Percentiles rank a stretch among this genome's conserved stretches.
These are phyloP conservation scores for Mediolabrus comicus DNA, from an alignment of 108 stramenopile species.

Conservation along the genomic window DNA sequence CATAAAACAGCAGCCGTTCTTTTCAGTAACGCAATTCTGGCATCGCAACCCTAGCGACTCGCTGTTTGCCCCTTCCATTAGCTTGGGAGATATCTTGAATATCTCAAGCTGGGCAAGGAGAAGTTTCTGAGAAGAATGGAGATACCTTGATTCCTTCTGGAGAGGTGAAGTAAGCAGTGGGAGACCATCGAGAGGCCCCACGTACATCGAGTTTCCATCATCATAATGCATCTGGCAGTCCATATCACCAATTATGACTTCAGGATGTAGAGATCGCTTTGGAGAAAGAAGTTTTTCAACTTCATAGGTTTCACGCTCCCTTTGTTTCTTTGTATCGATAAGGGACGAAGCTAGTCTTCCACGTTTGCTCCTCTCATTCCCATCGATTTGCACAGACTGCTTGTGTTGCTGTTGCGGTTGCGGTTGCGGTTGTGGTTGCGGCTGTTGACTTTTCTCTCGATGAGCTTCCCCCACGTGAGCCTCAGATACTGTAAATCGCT, in stretches of 20 bases:
- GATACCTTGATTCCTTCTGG: conserved; percentile 1
- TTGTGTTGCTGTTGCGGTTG: conserved; percentile 16
- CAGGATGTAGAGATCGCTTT: not conserved
- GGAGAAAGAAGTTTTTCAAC: not conserved
- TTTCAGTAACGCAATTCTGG: conserved; percentile 16
- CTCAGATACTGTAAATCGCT: conserved; percentile 12
- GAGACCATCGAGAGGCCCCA: conserved; percentile 22
- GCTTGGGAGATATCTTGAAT: conserved; percentile 11
- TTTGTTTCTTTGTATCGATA: not conserved
- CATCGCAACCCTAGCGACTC: conserved; percentile 17
- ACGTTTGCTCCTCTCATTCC: conserved; percentile 2
- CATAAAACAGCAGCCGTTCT: conserved; percentile 19
- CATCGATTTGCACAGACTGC: too few relatives aligned
- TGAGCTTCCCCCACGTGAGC: conserved; percentile 6
- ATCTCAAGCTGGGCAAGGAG: conserved; percentile 19
- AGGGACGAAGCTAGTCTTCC: not conserved
- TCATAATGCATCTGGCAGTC: conserved; percentile 20
- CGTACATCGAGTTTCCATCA: conserved; percentile 2
- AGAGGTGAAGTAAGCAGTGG: conserved; percentile 14
- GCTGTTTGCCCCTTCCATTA: conserved; percentile 1
- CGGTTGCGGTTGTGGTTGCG: too few relatives aligned
- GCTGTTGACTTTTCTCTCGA: conserved; percentile 14
- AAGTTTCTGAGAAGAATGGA: conserved; percentile 2
- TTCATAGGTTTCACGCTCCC: not conserved
- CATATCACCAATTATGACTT: conserved; percentile 26